Conservation (phyloP, 495 filamentous ascomycete species). For the Pyrenula massariospora region DNA sequence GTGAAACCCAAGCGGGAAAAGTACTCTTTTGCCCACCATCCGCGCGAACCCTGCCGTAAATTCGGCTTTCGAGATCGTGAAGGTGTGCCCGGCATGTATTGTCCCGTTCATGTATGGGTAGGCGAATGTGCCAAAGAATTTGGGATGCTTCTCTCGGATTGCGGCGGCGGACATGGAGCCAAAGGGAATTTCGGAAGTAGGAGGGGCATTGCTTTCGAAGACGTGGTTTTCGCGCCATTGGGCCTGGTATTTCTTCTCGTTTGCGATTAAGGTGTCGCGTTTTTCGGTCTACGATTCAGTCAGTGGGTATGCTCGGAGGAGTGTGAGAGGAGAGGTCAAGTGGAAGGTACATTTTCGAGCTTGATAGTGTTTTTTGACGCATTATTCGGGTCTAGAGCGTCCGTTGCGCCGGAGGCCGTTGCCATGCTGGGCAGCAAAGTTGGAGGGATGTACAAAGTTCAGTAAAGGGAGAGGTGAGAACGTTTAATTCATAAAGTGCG, state of each 20-base stretch:
- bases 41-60: conserved; percentile 73
- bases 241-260: conserved; percentile 87
- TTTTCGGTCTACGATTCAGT: conserved; percentile 65
- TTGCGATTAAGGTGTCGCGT: conserved; percentile 72
- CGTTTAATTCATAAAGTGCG: not conserved
- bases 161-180: conserved; percentile 56
- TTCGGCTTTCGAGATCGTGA: conserved; percentile 82
- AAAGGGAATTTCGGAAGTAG: conserved; percentile 59
- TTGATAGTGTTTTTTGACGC: conserved; percentile 58
- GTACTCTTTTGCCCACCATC: conserved; percentile 76
- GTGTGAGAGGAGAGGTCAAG: conserved; percentile 9
- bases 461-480: not conserved
- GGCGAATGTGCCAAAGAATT: conserved; percentile 88
- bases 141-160: conserved; percentile 70
- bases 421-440: conserved; percentile 23
- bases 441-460: not conserved
- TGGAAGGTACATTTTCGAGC: conserved; percentile 50
- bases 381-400: conserved; percentile 47
- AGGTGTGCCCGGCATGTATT: conserved; percentile 83
- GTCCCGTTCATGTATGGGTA: conserved; percentile 97
- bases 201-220: conserved; percentile 79
- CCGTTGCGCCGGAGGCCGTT: conserved; percentile 39
- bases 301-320: conserved; percentile 3
- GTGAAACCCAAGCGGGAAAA: conserved; percentile 91
- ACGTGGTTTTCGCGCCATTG: conserved; percentile 68